Evolutionary conservation across 2,329 filamentous ascomycete species (phyloP).

Genomic region (Parafenestella ontariensis): DNA sequence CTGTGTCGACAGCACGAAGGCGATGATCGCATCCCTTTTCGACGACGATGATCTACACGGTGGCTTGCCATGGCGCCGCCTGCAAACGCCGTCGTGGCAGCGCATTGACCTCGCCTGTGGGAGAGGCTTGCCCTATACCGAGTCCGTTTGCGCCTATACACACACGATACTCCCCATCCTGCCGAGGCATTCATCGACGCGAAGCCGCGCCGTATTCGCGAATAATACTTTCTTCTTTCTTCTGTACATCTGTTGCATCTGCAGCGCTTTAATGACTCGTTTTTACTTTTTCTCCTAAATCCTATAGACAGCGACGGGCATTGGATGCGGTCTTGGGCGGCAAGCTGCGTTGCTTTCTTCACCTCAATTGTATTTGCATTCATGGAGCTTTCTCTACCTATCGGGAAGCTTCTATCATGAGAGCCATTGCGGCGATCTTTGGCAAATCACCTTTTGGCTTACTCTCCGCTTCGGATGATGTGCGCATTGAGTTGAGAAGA

Average conservation of each 20-base stretch:
- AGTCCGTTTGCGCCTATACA: constrained; percentile 10
- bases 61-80: constrained; percentile 24
- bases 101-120: constrained; percentile 21
- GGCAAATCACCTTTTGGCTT: constrained; percentile 19
- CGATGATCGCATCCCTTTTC: constrained; percentile 31
- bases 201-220: constrained; percentile 6
- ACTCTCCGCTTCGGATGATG: constrained; percentile 19
- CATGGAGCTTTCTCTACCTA: constrained; percentile 1
- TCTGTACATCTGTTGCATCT: constrained; percentile 39
- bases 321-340: constrained; percentile 14
- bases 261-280: constrained; percentile 20
- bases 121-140: constrained; percentile 12
- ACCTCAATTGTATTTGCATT: constrained; percentile 16
- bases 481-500: constrained; percentile 25
- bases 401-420: constrained; percentile 6
- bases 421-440: constrained; percentile 17
- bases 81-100: constrained; percentile 14
- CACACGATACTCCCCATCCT: constrained; percentile 14
- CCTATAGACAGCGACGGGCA: constrained; percentile 18
- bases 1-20: constrained; percentile 41
- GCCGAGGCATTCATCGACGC: constrained; percentile 5
- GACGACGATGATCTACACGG: constrained; percentile 14
- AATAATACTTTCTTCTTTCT: constrained; percentile 18
- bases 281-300: constrained; percentile 17
- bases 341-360: constrained; percentile 22